These are phyloP conservation scores for Populus trichocarpa DNA, from an alignment of 441 rosid species.

Conservation along the genomic window DNA sequence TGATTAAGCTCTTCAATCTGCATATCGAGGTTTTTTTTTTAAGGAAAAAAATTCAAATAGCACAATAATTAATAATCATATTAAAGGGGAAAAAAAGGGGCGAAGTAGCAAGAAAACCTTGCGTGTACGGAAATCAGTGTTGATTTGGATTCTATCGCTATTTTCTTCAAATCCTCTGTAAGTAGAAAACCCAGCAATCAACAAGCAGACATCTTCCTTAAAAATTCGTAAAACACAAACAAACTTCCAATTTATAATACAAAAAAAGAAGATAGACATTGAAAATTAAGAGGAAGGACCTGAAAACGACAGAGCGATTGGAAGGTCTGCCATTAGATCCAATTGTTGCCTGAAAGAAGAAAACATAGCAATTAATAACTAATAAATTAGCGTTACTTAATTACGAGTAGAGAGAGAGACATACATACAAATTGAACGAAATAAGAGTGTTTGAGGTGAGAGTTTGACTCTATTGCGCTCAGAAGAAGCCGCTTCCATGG, in stretches of 20 bases:
- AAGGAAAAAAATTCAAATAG: not conserved
- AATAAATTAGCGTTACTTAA: not conserved
- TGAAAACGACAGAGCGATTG: conserved; percentile 81
- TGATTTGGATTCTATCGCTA: conserved; percentile 57
- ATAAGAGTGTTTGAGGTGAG: conserved; percentile 61
- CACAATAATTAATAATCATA: not conserved
- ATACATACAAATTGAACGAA: conserved; percentile 53
- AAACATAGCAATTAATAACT: not conserved
- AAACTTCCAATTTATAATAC: not conserved
- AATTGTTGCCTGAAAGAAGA: conserved; percentile 59
- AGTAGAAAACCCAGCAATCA: conserved; percentile 5
- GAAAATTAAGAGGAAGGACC: conserved; percentile 26
- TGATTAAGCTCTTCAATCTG: conserved; percentile 79
- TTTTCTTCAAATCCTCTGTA: conserved; percentile 68
- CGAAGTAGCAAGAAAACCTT: conserved; percentile 36
- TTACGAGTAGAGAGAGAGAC: not conserved
- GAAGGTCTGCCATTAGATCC: conserved; percentile 75
- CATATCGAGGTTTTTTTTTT: conserved; percentile 4
- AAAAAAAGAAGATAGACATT: too few species aligned
- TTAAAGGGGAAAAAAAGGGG: not conserved
- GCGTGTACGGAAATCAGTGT: conserved; percentile 59
- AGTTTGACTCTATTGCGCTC: conserved; percentile 56
- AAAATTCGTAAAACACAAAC: not conserved
- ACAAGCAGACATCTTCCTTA: not conserved
- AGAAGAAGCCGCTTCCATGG: conserved; percentile 73